Percentiles rank a stretch among this genome's conserved stretches.
phyloP scores from a whole-genome alignment of 23 red algal species.

The Gracilariopsis chorda region DNA sequence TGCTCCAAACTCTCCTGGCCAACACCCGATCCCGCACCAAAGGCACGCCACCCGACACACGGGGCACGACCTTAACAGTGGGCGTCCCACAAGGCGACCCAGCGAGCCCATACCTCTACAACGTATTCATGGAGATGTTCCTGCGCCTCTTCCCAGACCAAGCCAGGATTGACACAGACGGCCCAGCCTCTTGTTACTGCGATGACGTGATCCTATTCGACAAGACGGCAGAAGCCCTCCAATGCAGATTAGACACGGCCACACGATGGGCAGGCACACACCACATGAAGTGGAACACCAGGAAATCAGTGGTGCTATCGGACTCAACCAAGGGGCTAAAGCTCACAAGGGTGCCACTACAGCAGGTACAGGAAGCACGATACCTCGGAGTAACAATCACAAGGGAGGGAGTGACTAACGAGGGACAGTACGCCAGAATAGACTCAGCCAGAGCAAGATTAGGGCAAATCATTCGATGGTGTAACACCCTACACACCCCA shows the following conservation, averaged over 20 bases:
- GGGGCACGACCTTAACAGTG: background rate
- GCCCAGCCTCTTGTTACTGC: background rate
- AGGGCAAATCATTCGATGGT: background rate
- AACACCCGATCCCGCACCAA: background rate
- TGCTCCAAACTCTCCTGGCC: background rate
- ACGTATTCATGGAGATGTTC: slow-evolving; percentile 9
- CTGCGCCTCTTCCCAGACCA: background rate
- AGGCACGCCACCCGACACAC: background rate
- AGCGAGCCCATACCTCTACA: background rate
- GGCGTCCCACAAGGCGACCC: background rate
- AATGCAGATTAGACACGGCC: background rate
- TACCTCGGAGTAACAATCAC: slow-evolving; percentile 11
- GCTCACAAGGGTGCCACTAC: background rate
- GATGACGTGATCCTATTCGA: background rate
- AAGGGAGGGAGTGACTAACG: background rate
- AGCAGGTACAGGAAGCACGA: background rate
- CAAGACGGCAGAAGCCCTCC: background rate
- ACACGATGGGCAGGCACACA: background rate
- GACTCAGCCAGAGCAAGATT: background rate
- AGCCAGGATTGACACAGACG: background rate
- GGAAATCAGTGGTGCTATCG: background rate
- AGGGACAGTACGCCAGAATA: background rate
- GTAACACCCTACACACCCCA: background rate
- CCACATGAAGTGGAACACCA: background rate
- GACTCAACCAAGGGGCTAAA: background rate